phyloP scores from a whole-genome alignment of 2,329 filamentous ascomycete genomes.

The Pseudogymnoascus sp. region DNA sequence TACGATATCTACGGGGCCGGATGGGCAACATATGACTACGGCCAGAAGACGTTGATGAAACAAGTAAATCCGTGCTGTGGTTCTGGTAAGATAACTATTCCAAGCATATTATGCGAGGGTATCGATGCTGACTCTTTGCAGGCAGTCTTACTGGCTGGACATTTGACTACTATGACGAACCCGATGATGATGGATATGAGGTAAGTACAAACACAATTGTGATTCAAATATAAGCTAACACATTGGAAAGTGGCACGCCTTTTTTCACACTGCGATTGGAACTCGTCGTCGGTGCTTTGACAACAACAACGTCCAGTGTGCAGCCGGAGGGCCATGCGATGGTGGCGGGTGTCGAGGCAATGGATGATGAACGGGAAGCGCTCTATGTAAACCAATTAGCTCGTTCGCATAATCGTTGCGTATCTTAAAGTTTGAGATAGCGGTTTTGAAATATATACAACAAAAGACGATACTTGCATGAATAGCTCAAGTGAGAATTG shows the following conservation, averaged over 20 bases:
- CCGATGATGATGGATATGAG: conserved; percentile 16
- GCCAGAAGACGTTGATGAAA: conserved; percentile 22
- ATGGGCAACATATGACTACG: conserved; percentile 24
- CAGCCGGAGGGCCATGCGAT: conserved; percentile 15
- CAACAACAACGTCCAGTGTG: conserved; percentile 17
- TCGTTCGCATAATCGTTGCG: not conserved
- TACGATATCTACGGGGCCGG: conserved; percentile 24
- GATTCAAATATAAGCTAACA: not conserved
- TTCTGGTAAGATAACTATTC: conserved; percentile 3
- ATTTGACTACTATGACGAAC: conserved; percentile 23
- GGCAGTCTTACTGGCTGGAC: conserved; percentile 21
- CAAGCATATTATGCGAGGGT: not conserved
- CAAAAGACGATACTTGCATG: not conserved
- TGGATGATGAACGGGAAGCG: conserved; percentile 10
- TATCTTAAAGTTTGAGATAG: not conserved
- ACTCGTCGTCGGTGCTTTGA: conserved; percentile 15
- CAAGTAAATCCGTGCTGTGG: conserved; percentile 20
- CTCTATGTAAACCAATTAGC: not conserved
- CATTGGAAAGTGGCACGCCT: conserved; percentile 13
- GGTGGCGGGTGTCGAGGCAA: conserved; percentile 15
- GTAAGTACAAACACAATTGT: not conserved
- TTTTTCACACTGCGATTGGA: conserved; percentile 16
- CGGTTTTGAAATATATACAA: not conserved
- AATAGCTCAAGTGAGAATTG: not conserved
- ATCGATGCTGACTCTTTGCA: not conserved